Base-by-base conservation (phyloP, 2,329 filamentous ascomycete genomes). In the Diaporthe humulicola region DNA sequence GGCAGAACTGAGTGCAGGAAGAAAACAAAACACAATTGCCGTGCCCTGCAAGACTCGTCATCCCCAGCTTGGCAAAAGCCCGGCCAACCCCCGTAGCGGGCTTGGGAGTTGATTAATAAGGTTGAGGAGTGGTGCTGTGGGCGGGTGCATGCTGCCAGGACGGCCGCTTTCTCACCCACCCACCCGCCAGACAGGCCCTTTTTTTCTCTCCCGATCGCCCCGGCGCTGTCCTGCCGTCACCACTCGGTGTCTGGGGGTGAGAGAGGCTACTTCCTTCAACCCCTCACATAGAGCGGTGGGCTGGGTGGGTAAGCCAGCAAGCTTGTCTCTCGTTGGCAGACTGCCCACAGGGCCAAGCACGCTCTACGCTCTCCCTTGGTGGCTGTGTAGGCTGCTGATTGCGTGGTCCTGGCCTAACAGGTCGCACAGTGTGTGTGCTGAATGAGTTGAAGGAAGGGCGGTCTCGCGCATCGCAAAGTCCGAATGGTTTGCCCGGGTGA, bases 361-460 rank as follows among this genome's bases (percentile, higher is more conserved):
- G 3, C 22, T 52, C 33, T 50, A 52, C 64, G 64, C 64, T 67
- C 64, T 52, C 64, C 45, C 64, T 67, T 52, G 64, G 64, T 67
- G 64, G 64, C 64, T 67, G 64, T 67, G 64, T 52, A 52, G 64
- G 42, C n/a, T 67, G 42, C 61, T 17, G 61, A 36, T 67, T 52
- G 64, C 64, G 64, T 52, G 45, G 45, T 38, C 30, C 4, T 30
- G 30, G 8, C 45, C 33, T 67, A 67, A 67, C 64, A 67, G 14
- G 64, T 9, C 4, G 22, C 64, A 67, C 64, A 67, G 64, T 67
- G 64, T 67, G 64, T 10, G 57, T n/a, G n/a, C 17, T 2, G 25
- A 22, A 4, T 25, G 12, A 6, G 30, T 25, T 19, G 45, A 28
- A 52, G 33, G 64, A 52, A 67, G 30, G 64, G 64, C 64, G 45